Conservation (phyloP, 768 basidiomycete species). For the Hygrophorus pudorinus region DNA sequence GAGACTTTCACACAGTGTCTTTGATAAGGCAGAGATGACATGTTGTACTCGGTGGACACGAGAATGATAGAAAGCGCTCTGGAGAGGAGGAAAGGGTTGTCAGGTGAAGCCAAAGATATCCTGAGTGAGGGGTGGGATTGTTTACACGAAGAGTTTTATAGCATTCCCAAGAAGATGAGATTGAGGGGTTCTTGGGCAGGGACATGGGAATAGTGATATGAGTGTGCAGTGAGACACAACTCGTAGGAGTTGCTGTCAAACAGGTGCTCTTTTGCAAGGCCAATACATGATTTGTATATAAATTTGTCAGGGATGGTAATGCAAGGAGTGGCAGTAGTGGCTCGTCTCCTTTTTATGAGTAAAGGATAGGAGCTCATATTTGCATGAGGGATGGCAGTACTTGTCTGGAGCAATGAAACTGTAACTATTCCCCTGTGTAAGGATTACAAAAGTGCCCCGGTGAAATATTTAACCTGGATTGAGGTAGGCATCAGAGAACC, state of each 20-base stretch:
- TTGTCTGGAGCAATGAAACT: slow-evolving; percentile 17
- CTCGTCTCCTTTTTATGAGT: not conserved
- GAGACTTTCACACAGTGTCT: slow-evolving; percentile 73
- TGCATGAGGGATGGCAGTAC: slow-evolving; percentile 3
- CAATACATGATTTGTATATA: slow-evolving; percentile 59
- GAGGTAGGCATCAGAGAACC: slow-evolving; percentile 47
- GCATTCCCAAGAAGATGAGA: slow-evolving; percentile 56
- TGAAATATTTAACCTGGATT: slow-evolving; percentile 45
- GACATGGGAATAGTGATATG: slow-evolving; percentile 36
- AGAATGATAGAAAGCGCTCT: slow-evolving; percentile 81
- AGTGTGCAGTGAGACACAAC: slow-evolving; percentile 77
- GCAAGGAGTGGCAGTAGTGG: slow-evolving; percentile 8
- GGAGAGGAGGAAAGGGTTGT: slow-evolving; percentile 82
- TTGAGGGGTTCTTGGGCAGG: slow-evolving; percentile 18
- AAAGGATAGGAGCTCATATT: slow-evolving; percentile 5
- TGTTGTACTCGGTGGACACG: slow-evolving; percentile 47
- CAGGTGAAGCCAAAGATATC: slow-evolving; percentile 67
- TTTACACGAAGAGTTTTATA: slow-evolving; percentile 59
- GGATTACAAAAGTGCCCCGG: slow-evolving; percentile 35
- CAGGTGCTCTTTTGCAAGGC: slow-evolving; percentile 61
- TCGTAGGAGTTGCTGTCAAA: slow-evolving; percentile 88
- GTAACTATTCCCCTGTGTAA: slow-evolving; percentile 33
- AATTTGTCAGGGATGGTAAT: slow-evolving; percentile 48
- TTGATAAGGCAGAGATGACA: slow-evolving; percentile 93
- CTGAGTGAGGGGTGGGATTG: slow-evolving; percentile 88